A percentile compares a stretch with the other conserved stretches of the same genome.
phyloP scores from a whole-genome alignment of 305 asterid genomes.

The Nicotiana rustica region DNA sequence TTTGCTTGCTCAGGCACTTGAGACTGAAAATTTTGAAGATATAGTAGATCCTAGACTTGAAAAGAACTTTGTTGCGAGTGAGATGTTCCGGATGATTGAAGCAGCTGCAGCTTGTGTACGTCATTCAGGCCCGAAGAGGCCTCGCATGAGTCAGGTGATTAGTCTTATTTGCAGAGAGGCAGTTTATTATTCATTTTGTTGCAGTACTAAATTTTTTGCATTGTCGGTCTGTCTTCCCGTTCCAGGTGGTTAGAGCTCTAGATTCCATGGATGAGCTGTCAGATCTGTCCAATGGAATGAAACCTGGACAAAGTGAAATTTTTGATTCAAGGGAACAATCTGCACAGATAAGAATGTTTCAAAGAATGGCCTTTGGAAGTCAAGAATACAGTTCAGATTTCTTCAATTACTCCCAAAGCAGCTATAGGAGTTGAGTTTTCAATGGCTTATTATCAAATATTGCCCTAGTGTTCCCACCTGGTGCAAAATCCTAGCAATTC shows the following conservation, averaged over 20 bases:
- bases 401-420: constrained; percentile 62
- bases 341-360: constrained; percentile 86
- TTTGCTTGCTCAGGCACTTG: constrained; percentile 73
- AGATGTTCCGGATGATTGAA: constrained; percentile 89
- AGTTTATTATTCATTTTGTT: not conserved
- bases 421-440: constrained; percentile 53
- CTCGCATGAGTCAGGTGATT: constrained; percentile 78
- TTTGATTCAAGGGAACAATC: constrained; percentile 84
- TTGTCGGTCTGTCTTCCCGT: constrained; percentile 13
- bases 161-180: not conserved
- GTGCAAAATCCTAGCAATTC: not conserved
- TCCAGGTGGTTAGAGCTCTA: constrained; percentile 78
- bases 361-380: constrained; percentile 89
- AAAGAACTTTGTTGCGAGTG: constrained; percentile 59
- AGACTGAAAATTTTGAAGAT: constrained; percentile 68
- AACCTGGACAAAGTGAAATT: constrained; percentile 85
- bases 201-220: not conserved
- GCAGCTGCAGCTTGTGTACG: constrained; percentile 94
- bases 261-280: constrained; percentile 75
- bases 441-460: not conserved
- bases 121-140: constrained; percentile 82
- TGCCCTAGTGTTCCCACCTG: not conserved
- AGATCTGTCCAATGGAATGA: constrained; percentile 81
- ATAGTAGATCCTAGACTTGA: constrained; percentile 68
- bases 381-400: constrained; percentile 72